Base-by-base conservation (phyloP, 305 asterid species). In the Solanum hybrid region DNA sequence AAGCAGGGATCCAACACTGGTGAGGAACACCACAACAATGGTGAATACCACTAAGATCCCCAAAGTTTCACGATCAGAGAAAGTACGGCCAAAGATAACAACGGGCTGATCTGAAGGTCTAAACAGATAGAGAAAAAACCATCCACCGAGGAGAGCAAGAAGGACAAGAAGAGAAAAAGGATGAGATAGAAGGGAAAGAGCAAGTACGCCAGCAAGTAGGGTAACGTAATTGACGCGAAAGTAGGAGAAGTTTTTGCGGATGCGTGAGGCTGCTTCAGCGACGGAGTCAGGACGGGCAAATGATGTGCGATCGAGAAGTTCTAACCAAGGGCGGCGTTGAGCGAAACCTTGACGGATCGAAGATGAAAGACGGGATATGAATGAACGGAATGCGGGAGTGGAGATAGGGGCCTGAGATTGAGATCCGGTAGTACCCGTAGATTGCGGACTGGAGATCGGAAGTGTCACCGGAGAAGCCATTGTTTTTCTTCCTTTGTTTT, bases 281-380 rank as follows among this genome's bases (percentile, higher is more conserved):
- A 95, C 90, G 91, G 95, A 91, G 14, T 95, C 95, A 10, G 97
- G 97, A 29, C 96, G 95, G 90, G 95, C 61, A 92, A 95, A 93
- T 90, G 97, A 91, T 76, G 95, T 89, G 69, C 96, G 95, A 26
- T 95, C 97, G 40, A 94, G 40, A 78, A 95, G 96, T 87, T 95
- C 97, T 6, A 51, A 51, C 97, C 97, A 95, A 37, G 97, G 97
- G 57, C 97, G 95, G 46, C 95, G 96, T 92, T 93, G 95, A n/a
- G 96, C 86, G 89, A 94, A 87, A 82, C 94, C 94, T 51, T 90
- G 93, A 90, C 95, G 94, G 90, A 94, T 84, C 88, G 94, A 89
- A 76, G 94, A 28, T 87, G 67, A 88, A 86, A 94, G 91, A 61
- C 95, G 94, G 46, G 94, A 88, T 67, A 93, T 33, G 90, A 95